Percentiles rank a stretch among this genome's conserved stretches.
phyloP scores from a whole-genome alignment of 2,329 filamentous ascomycete species.

The Dactylellina drechsleri region DNA sequence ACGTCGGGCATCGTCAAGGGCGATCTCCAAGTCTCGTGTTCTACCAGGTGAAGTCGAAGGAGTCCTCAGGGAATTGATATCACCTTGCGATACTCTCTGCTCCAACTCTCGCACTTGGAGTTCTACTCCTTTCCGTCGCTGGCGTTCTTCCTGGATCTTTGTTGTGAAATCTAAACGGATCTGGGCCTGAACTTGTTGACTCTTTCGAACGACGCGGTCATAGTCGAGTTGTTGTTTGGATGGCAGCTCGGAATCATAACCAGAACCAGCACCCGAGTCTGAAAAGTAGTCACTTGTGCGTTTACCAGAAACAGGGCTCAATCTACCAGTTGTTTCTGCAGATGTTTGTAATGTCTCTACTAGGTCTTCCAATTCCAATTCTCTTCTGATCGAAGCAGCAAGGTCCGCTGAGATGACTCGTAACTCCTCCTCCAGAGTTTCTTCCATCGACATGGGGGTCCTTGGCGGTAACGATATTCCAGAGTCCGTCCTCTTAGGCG shows the following conservation, averaged over 20 bases:
- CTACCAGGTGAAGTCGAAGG: slow-evolving; percentile 71
- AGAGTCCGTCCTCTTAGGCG: slow-evolving; percentile 56
- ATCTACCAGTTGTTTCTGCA: slow-evolving; percentile 65
- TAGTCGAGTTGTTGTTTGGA: slow-evolving; percentile 73
- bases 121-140: slow-evolving; percentile 79
- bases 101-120: slow-evolving; percentile 84
- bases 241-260: slow-evolving; percentile 61
- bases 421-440: slow-evolving; percentile 84
- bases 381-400: slow-evolving; percentile 88
- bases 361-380: slow-evolving; percentile 96
- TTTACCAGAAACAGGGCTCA: slow-evolving; percentile 67
- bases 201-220: slow-evolving; percentile 80
- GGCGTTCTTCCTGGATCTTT: slow-evolving; percentile 87
- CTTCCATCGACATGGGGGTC: slow-evolving; percentile 56
- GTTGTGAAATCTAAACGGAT: slow-evolving; percentile 84
- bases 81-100: slow-evolving; percentile 65
- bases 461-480: slow-evolving; percentile 57
- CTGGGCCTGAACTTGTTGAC: slow-evolving; percentile 90
- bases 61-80: slow-evolving; percentile 64
- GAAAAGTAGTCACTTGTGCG: slow-evolving; percentile 98
- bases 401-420: slow-evolving; percentile 92
- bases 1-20: slow-evolving; percentile 83
- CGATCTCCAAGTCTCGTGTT: slow-evolving; percentile 79
- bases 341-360: slow-evolving; percentile 89
- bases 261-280: slow-evolving; percentile 77